A percentile compares a stretch with the other conserved stretches of the same genome.
phyloP scores from a whole-genome alignment of 805 yeast species.

The Maudiozyma serrabonitensis region DNA sequence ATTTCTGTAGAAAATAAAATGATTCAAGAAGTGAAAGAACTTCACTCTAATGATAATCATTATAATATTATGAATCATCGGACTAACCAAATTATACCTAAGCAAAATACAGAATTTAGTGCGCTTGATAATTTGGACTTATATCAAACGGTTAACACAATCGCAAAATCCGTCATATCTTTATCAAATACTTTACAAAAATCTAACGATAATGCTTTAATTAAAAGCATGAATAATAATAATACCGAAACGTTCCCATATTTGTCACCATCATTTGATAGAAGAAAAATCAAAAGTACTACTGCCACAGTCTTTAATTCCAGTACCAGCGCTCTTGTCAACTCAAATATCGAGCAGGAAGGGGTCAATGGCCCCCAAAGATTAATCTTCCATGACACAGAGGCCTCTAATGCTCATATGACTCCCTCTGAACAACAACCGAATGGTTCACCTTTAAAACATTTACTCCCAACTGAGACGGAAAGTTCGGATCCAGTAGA shows the following conservation, averaged over 20 bases:
- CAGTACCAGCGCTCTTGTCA: not conserved
- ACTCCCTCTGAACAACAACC: constrained; percentile 1
- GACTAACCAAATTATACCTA: not conserved
- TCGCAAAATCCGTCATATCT: constrained; percentile 29
- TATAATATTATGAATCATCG: too few relatives aligned
- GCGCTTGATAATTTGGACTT: constrained; percentile 29
- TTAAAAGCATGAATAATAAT: not conserved
- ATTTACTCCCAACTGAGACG: constrained; percentile 7
- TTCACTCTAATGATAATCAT: not conserved
- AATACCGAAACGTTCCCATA: constrained; percentile 1
- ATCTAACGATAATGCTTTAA: not conserved
- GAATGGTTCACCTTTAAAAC: not conserved
- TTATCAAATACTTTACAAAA: constrained; percentile 22
- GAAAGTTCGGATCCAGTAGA: constrained; percentile 4
- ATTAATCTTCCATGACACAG: constrained; percentile 13
- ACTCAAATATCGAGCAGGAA: not conserved
- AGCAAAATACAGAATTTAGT: constrained; percentile 10
- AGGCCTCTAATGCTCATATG: not conserved
- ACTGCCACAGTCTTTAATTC: constrained; percentile 9
- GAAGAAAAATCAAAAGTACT: constrained; percentile 21
- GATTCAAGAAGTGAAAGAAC: constrained; percentile 7
- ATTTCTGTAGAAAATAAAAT: constrained; percentile 39
- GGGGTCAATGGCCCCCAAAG: constrained; percentile 17
- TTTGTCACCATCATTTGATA: constrained; percentile 18
- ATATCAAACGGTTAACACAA: constrained; percentile 27